Conservation (phyloP, 2,329 filamentous ascomycete species). For the Paraphaeosphaeria sporulosa region DNA sequence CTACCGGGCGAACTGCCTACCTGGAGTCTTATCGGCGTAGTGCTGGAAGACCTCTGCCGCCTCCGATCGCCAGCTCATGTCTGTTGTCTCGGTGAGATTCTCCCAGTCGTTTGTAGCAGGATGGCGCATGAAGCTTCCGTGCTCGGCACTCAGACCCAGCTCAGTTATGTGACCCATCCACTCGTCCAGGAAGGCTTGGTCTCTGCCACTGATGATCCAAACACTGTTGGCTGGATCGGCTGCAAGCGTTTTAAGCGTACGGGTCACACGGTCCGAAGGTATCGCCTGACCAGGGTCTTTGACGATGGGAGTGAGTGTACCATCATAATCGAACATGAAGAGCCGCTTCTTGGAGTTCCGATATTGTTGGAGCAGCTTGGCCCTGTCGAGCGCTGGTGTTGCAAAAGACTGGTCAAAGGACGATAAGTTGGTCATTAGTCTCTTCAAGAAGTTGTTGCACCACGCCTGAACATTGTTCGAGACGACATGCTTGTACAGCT, state of each 20-base stretch:
- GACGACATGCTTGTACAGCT: constrained; percentile 83
- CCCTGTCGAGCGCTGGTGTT: constrained; percentile 82
- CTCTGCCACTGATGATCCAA: constrained; percentile 98
- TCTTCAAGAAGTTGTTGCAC: constrained; percentile 80
- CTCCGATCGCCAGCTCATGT: constrained; percentile 92
- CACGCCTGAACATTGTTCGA: constrained; percentile 86
- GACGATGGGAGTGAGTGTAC: constrained; percentile 92
- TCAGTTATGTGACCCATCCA: constrained; percentile 91
- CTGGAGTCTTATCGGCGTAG: constrained; percentile 86
- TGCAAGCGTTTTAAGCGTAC: constrained; percentile 79
- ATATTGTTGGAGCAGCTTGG: constrained; percentile 76
- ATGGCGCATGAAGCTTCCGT: constrained; percentile 91
- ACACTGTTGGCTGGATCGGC: constrained; percentile 83
- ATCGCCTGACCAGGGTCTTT: constrained; percentile 88
- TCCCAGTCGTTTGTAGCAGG: constrained; percentile 82
- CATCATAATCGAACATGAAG: constrained; percentile 99
- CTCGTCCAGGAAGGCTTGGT: constrained; percentile 88
- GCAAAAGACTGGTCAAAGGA: constrained; percentile 77
- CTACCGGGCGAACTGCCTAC: constrained; percentile 55
- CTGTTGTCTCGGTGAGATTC: constrained; percentile 83
- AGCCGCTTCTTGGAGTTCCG: constrained; percentile 77
- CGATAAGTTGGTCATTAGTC: constrained; percentile 80
- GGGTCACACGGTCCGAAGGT: constrained; percentile 82
- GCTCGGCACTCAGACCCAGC: constrained; percentile 94
- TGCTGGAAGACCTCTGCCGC: constrained; percentile 85